phyloP scores from a whole-genome alignment of 2,329 filamentous ascomycete species.

The Nemania diffusa region DNA sequence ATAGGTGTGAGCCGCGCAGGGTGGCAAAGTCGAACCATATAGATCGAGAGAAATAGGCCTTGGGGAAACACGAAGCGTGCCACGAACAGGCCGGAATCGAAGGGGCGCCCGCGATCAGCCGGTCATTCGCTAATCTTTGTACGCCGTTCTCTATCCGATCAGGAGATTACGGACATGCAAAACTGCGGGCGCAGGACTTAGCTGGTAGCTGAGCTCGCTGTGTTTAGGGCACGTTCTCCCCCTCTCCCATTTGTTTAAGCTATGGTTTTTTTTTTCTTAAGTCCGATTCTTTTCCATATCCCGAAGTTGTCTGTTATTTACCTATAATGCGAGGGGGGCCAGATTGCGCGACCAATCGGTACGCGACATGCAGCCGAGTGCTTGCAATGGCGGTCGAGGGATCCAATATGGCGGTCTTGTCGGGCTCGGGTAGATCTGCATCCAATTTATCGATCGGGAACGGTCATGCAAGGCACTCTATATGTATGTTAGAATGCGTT shows the following conservation, averaged over 20 bases:
- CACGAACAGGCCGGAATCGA: neutral
- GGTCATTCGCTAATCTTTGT: slow-evolving; percentile 19
- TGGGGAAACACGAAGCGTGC: neutral
- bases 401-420: neutral
- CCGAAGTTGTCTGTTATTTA: slow-evolving; percentile 8
- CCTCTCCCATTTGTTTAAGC: neutral
- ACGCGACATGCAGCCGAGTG: slow-evolving; percentile 15
- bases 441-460: slow-evolving; percentile 47
- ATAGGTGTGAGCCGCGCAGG: too few relatives aligned
- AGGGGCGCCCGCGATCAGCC: neutral
- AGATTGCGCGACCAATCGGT: slow-evolving; percentile 39
- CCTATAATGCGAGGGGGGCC: slow-evolving; percentile 36
- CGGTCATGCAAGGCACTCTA: slow-evolving; percentile 34
- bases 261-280: neutral
- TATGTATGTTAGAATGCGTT: slow-evolving; percentile 7
- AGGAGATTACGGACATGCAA: neutral
- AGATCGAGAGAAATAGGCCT: neutral
- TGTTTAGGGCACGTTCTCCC: neutral
- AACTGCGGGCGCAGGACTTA: neutral
- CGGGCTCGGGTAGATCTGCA: slow-evolving; percentile 37
- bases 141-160: slow-evolving; percentile 6
- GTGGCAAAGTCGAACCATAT: too few relatives aligned
- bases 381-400: neutral
- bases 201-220: neutral
- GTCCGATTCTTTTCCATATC: slow-evolving; percentile 6